Percentiles rank a stretch among this genome's conserved stretches.
Conservation (phyloP, 2,329 filamentous ascomycete genomes). For the Fonsecaea pugnacius region DNA sequence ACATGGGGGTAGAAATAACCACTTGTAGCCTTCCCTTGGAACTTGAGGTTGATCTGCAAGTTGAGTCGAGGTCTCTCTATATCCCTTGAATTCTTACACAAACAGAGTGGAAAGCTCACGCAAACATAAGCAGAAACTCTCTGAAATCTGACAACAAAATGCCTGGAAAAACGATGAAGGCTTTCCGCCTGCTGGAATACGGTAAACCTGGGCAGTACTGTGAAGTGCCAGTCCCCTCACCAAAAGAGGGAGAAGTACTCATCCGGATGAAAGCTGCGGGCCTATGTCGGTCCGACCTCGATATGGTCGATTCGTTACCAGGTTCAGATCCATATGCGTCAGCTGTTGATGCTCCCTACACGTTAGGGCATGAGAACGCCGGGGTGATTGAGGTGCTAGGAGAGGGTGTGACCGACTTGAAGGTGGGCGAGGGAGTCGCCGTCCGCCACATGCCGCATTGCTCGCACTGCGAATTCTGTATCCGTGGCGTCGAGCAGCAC, state of each 20-base stretch:
- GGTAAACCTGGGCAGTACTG: conserved; percentile 30
- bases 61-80: too few relatives aligned
- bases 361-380: conserved; percentile 51
- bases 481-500: conserved; percentile 26
- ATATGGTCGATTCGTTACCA: conserved; percentile 27
- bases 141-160: neutral
- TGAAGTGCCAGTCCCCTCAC: conserved; percentile 28
- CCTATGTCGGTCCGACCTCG: conserved; percentile 38
- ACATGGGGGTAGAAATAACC: too few relatives aligned
- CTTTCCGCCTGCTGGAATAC: conserved; percentile 23
- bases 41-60: too few relatives aligned
- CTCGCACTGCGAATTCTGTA: conserved; percentile 29
- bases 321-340: conserved; percentile 28
- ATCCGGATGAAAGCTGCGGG: conserved; percentile 37
- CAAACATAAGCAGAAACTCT: neutral
- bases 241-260: conserved; percentile 31
- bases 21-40: too few relatives aligned
- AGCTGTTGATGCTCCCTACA: conserved; percentile 37
- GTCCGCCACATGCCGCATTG: conserved; percentile 33
- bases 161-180: conserved; percentile 23
- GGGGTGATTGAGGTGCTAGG: conserved; percentile 26
- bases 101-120: neutral
- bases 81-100: neutral
- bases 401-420: conserved; percentile 26
- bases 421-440: conserved; percentile 30